Evolutionary conservation across 1,284 basidiomycete species (phyloP), one percentile per base, ranked within the genome.

Genomic region (Malassezia globosa): DNA sequence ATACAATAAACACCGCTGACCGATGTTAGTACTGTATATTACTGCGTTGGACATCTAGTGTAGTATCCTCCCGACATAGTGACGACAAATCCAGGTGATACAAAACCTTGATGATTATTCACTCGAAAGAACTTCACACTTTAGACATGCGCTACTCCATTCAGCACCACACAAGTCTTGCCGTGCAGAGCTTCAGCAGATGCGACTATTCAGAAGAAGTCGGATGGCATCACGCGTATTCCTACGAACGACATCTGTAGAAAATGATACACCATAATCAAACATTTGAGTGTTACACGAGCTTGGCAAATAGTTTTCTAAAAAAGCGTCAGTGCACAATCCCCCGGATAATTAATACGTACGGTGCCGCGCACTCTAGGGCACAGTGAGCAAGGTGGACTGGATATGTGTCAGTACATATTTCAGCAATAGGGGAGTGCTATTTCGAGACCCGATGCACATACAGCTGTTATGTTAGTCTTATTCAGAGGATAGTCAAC

Each of bases 331-430:
- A 31, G 42, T 46, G 27, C 39, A 33, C 16, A 22, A 6, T 40
- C 33, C 14, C 24, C 21, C 24, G 16, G 8, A 2, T 8, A n/a
- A 7, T 33, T 37, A 16, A 22, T 27, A 60, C 52, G 37, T 48
- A 55, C 55, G 64, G 64, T 37, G 64, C 64, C 7, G 60, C 55
- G 58, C 64, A 67, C 49, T 67, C 63, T 48, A 61, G 57, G 23
- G 64, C 60, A 49, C 64, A 67, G 56, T 67, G 63, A 45, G 61
- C 54, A 29, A 67, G 59, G 52, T 67, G 64, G 61, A 67, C 56
- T 60, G 46, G 16, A 22, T 13, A 13, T 13, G 2, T 31, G 29
- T 31, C 29, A 31, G 29, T 31, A 31, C 29, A 5, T n/a, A 29
- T 24, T 33, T 45, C 26, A 35, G 39, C 22, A 29, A 34, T 4